Base-by-base conservation (phyloP, 306 rosid species). In the Cicer arietinum region DNA sequence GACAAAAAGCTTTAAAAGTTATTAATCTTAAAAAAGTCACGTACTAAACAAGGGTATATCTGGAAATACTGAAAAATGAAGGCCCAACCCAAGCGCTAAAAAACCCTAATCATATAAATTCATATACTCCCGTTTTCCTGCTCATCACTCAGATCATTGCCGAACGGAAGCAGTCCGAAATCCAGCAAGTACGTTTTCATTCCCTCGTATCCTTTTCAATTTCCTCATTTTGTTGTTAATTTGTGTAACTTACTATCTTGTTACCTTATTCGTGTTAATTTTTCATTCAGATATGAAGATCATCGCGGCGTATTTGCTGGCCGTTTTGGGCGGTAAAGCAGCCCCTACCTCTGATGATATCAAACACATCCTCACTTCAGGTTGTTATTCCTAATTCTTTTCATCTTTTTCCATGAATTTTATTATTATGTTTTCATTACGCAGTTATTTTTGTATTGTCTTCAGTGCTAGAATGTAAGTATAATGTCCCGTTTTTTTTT, bases 281-380 rank as follows among this genome's bases (percentile, higher is more conserved):
- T 40, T 69, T 13, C n/a, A 14, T 7, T 73, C 87, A 90, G 91
- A 81, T 30, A 90, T 89, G 96, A 90, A 90, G 93, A 79, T 90
- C 4, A 62, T 90, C 68, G 90, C 89, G 2, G 90, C 96, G 0
- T 90, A 88, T 67, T 85, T 89, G 86, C 73, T 90, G 30, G 91
- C 96, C 25, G 91, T 90, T 9, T 89, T 90, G 88, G 96, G 96
- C 51, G 96, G 96, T 42, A 90, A 88, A 76, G 20, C 80, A 10
- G 0, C 59, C 73, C 96, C 96, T 42, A 56, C 85, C 12, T 61
- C 93, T 9, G 79, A 7, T 7, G 89, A 90, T 69, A 41, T 90
- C 79, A 89, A 87, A 74, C 1, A 41, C n/a, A 89, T 90, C 37
- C 93, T 90, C 1, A 41, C 56, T 22, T 77, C 93, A 71, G 93